Evolutionary conservation across 2,329 filamentous ascomycete genomes (phyloP), one percentile per base, ranked within the genome.

Genomic region (Penicillium glabrum): DNA sequence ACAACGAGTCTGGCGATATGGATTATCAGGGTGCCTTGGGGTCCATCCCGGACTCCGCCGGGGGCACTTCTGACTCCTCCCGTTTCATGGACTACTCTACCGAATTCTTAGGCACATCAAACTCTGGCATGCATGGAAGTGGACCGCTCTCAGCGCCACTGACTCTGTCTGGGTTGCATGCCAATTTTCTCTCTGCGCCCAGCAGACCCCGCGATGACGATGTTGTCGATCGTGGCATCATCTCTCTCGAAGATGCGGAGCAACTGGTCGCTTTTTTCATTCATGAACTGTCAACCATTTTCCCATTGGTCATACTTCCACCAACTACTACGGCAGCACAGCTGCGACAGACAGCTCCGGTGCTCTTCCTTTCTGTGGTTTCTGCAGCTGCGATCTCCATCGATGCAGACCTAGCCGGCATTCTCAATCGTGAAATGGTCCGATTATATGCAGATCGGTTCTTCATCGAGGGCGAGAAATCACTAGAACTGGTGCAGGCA

Each of bases 321-420:
- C 24, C 60, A 8, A 63, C 58, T 39, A 71, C 69, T 33, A 71
- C 70, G 0, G 69, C 70, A 16, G 59, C 62, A 11, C 69, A 69
- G 21, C 51, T 74, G 50, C 69, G 71, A 51, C 62, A 63, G 21
- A 63, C 66, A 37, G 87, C 84, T 67, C 89, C 89, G 1, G 79
- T 84, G 2, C 77, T 92, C 9, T 91, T 91, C 66, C 79, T 90
- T n/a, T 81, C 89, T 29, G 79, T 91, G 65, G 83, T 92, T 73
- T 83, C 87, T 0, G 86, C 84, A 9, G 83, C 87, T 5, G 82
- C 86, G 5, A 84, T 83, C 10, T 83, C 87, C 60, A 77, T 79
- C 21, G 24, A 77, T 82, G 55, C 65, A 5, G 67, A 72, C 3
- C 62, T 82, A 5, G 78, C 79, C 39, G 71, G 70, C 8, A 64